These are phyloP conservation scores for Pestalotiopsis sp. DNA, from an alignment of 2,329 filamentous ascomycete genomes.

Conservation along the genomic window DNA sequence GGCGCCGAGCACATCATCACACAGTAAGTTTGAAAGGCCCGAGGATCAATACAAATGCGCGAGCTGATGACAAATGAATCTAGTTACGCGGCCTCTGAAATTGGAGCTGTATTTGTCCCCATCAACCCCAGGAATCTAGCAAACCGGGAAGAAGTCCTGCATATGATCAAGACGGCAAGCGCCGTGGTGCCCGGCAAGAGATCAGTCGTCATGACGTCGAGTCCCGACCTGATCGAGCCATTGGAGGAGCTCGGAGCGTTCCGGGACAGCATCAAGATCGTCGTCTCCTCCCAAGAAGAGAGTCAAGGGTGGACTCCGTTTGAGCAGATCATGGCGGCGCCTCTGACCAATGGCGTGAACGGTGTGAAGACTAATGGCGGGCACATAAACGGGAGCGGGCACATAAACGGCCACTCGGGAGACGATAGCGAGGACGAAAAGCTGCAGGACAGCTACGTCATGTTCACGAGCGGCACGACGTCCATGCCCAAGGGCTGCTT, in stretches of 20 bases:
- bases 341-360: background rate
- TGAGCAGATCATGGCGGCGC: background rate
- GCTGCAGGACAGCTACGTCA: constrained; percentile 1
- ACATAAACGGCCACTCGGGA: background rate
- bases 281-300: background rate
- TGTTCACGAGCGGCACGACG: constrained; percentile 10
- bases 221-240: background rate
- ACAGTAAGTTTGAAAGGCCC: background rate
- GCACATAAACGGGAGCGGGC: background rate
- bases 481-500: constrained; percentile 9
- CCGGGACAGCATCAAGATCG: background rate
- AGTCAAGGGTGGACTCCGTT: constrained; percentile 6
- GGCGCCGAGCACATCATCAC: background rate
- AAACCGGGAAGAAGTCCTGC: constrained; percentile 5
- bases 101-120: constrained; percentile 2
- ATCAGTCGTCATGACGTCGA: constrained; percentile 1
- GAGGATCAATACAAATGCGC: background rate
- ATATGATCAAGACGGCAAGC: constrained; percentile 6
- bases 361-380: background rate
- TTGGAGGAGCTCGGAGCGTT: constrained; percentile 4
- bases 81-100: background rate
- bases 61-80: background rate
- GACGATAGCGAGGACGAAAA: background rate
- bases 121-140: constrained; percentile 7
- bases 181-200: background rate